Percentiles rank a stretch among this genome's conserved stretches.
These are phyloP conservation scores for Penicillium taxi DNA, from an alignment of 495 filamentous ascomycete species.

Conservation along the genomic window DNA sequence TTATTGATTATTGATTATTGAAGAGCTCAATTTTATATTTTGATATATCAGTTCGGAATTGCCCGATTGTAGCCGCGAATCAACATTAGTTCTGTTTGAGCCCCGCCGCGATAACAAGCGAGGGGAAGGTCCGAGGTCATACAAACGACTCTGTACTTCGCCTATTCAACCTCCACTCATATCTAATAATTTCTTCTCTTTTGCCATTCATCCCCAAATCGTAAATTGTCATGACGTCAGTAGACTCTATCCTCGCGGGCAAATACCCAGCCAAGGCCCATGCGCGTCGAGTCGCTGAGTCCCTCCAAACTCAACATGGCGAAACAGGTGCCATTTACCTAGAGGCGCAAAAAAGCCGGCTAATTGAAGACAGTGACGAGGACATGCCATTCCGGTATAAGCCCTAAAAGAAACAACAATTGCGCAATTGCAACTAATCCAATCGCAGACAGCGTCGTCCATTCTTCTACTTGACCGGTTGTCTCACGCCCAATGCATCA, in stretches of 20 bases:
- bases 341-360: constrained; percentile 68
- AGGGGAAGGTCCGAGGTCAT: no score
- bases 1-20: not conserved
- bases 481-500: constrained; percentile 70
- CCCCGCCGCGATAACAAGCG: constrained; percentile 4
- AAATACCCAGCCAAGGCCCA: constrained; percentile 97
- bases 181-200: not conserved
- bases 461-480: constrained; percentile 95
- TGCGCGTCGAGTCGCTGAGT: constrained; percentile 69
- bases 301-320: constrained; percentile 43
- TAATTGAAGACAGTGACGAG: constrained; percentile 80
- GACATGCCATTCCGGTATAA: constrained; percentile 63
- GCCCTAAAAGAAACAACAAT: not conserved
- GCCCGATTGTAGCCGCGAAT: no score
- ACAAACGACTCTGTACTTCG: no score
- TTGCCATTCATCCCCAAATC: not conserved
- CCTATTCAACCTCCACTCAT: not conserved
- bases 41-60: not conserved
- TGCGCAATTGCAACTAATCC: constrained; percentile 5
- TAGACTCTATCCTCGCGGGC: constrained; percentile 47
- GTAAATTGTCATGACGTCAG: constrained; percentile 26
- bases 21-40: not conserved
- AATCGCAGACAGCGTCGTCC: constrained; percentile 62
- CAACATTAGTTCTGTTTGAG: not conserved
- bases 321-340: constrained; percentile 58